A percentile compares a stretch with the other conserved stretches of the same genome.
Conservation (phyloP, 306 rosid species). For the Cucurbita moschata region DNA sequence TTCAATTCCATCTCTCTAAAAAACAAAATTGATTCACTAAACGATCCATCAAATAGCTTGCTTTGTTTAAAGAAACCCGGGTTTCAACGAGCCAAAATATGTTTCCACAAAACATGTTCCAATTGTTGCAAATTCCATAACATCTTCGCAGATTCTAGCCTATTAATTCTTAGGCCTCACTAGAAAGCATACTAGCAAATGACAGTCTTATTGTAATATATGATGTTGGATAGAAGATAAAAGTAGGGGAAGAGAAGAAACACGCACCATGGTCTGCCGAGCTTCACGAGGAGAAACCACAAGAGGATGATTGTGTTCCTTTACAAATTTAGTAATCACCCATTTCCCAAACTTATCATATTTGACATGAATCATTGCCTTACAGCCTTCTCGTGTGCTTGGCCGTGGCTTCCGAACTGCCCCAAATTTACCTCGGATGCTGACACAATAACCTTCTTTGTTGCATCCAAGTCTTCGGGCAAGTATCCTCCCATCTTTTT, state of each 20-base stretch:
- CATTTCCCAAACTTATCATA: constrained; percentile 78
- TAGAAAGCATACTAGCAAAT: not conserved
- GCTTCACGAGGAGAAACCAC: constrained; percentile 89
- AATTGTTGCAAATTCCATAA: not conserved
- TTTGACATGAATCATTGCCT: constrained; percentile 92
- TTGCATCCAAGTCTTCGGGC: constrained; percentile 94
- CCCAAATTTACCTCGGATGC: constrained; percentile 65
- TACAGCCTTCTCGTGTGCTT: constrained; percentile 92
- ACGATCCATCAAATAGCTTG: not conserved
- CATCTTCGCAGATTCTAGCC: not conserved
- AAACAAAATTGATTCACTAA: not conserved
- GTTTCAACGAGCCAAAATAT: not conserved
- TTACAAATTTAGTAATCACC: constrained; percentile 81
- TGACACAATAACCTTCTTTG: constrained; percentile 78
- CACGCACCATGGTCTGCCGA: constrained; percentile 80
- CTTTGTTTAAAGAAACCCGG: not conserved
- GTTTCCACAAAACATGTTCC: not conserved
- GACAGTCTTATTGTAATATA: not conserved
- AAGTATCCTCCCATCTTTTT: constrained; percentile 87
- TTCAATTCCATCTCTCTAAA: not conserved
- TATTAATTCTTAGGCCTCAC: not conserved
- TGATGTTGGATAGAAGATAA: not conserved
- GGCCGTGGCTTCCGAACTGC: constrained; percentile 67
- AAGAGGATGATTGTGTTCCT: constrained; percentile 83
- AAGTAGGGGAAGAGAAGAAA: constrained; percentile 6